phyloP scores from a whole-genome alignment of 495 filamentous ascomycete species.

The Penicillium canescens region DNA sequence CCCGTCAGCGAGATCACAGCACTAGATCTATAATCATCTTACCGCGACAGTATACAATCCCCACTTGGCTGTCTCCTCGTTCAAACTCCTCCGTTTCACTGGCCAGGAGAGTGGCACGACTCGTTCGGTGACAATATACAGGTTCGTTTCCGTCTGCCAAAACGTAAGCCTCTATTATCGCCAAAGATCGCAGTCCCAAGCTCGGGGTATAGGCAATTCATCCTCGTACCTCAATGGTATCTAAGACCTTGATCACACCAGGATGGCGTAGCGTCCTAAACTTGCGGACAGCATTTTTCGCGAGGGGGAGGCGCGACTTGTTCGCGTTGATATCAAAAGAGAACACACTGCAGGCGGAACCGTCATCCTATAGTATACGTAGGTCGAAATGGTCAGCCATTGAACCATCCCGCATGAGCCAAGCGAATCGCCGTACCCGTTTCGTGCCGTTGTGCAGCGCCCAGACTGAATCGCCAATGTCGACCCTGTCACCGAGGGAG shows the following conservation, averaged over 20 bases:
- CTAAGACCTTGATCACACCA: slow-evolving; percentile 87
- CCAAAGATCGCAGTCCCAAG: neutral
- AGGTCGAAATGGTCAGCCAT: neutral
- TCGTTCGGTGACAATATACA: slow-evolving; percentile 94
- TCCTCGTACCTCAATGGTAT: slow-evolving; percentile 80
- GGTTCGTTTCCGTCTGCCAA: slow-evolving; percentile 78
- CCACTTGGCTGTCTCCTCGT: slow-evolving; percentile 92
- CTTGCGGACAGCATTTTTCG: slow-evolving; percentile 90
- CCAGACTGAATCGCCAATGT: slow-evolving; percentile 89
- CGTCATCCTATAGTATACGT: slow-evolving; percentile 69
- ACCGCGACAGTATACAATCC: slow-evolving; percentile 85
- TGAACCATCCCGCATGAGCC: slow-evolving; percentile 1
- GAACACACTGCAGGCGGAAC: slow-evolving; percentile 92
- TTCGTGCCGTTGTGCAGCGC: slow-evolving; percentile 87
- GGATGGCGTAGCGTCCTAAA: slow-evolving; percentile 89
- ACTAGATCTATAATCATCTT: slow-evolving; percentile 7
- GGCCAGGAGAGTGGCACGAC: slow-evolving; percentile 83
- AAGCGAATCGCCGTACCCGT: slow-evolving; percentile 58
- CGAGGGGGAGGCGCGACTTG: slow-evolving; percentile 76
- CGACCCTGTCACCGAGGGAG: slow-evolving; percentile 85
- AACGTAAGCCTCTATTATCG: neutral
- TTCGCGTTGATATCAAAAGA: slow-evolving; percentile 85
- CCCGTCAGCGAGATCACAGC: slow-evolving; percentile 2
- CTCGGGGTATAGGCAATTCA: neutral
- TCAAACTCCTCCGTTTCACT: slow-evolving; percentile 78